A percentile compares a stretch with the other conserved stretches of the same genome.
Evolutionary conservation across 352 stramenopile species (phyloP).

Genomic region (Phytophthora sp.): DNA sequence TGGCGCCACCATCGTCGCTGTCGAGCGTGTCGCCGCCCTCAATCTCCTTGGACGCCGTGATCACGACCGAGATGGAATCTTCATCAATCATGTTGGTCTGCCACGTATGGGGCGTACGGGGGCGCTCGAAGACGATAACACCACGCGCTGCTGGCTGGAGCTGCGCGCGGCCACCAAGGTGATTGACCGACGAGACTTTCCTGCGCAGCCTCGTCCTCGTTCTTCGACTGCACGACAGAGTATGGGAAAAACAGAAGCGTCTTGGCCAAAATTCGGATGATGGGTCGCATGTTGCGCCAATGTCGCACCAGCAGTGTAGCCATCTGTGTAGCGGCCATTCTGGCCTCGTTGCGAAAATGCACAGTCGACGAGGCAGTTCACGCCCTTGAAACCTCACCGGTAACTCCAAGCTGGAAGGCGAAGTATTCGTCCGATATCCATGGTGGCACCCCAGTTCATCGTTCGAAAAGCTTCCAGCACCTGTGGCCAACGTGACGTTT

Average conservation of each 20-base stretch:
- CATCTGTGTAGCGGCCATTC: no score
- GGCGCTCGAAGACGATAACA: not conserved
- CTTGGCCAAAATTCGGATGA: conserved; percentile 11
- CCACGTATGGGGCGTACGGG: not conserved
- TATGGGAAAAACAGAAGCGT: conserved; percentile 46
- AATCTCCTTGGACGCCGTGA: conserved; percentile 67
- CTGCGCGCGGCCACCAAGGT: conserved; percentile 26
- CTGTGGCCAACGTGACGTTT: conserved; percentile 20
- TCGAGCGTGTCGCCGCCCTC: conserved; percentile 34
- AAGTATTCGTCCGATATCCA: no score
- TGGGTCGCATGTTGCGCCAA: conserved; percentile 28
- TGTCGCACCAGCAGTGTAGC: not conserved
- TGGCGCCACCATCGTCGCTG: conserved; percentile 15
- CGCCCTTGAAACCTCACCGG: no score
- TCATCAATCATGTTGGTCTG: conserved; percentile 57
- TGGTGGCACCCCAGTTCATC: no score
- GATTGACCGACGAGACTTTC: conserved; percentile 28
- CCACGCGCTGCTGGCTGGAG: conserved; percentile 14
- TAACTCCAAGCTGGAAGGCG: not conserved
- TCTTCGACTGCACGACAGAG: conserved; percentile 36
- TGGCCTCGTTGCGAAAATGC: no score
- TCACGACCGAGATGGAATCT: conserved; percentile 68
- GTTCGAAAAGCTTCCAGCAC: conserved; percentile 3
- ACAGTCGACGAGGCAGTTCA: no score
- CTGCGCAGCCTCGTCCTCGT: conserved; percentile 33